These are phyloP conservation scores for Conidiobolus coronatus DNA, from an alignment of 371 early-diverging fungal species.

Conservation along the genomic window DNA sequence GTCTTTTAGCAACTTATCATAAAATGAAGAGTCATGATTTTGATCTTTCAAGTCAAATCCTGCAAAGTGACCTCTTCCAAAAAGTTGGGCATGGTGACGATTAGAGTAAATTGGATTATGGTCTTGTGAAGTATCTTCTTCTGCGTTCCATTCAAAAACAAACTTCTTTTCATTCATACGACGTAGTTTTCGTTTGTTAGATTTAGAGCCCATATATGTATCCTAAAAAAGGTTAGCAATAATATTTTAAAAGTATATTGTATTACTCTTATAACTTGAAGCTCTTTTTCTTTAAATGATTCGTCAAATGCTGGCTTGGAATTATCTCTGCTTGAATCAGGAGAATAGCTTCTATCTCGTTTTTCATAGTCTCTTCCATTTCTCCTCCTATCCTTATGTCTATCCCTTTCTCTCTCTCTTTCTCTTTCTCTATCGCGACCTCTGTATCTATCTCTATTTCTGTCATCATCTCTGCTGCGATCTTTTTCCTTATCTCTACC, in stretches of 20 bases:
- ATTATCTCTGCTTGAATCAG: neutral
- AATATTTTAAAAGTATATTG: neutral
- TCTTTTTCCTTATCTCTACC: constrained; percentile 9
- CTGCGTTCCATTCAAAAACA: constrained; percentile 90
- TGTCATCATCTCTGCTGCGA: neutral
- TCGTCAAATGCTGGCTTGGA: constrained; percentile 6
- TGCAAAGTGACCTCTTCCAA: constrained; percentile 79
- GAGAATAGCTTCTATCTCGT: neutral
- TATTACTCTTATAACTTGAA: constrained; percentile 16
- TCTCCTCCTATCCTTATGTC: neutral
- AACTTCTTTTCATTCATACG: constrained; percentile 78
- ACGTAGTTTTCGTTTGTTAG: constrained; percentile 48
- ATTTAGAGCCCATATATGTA: constrained; percentile 66
- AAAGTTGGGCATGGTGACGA: constrained; percentile 58
- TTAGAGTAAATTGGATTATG: constrained; percentile 70
- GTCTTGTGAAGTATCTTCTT: constrained; percentile 85
- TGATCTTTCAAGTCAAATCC: constrained; percentile 69
- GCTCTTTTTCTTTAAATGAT: constrained; percentile 14
- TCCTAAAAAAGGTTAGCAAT: constrained; percentile 17
- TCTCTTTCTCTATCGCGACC: neutral
- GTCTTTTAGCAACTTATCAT: constrained; percentile 32
- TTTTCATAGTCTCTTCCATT: neutral
- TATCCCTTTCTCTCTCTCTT: neutral
- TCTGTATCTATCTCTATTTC: neutral
- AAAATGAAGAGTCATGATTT: constrained; percentile 42